phyloP scores from a whole-genome alignment of 2,329 filamentous ascomycete species.

The Alternaria conjuncta region DNA sequence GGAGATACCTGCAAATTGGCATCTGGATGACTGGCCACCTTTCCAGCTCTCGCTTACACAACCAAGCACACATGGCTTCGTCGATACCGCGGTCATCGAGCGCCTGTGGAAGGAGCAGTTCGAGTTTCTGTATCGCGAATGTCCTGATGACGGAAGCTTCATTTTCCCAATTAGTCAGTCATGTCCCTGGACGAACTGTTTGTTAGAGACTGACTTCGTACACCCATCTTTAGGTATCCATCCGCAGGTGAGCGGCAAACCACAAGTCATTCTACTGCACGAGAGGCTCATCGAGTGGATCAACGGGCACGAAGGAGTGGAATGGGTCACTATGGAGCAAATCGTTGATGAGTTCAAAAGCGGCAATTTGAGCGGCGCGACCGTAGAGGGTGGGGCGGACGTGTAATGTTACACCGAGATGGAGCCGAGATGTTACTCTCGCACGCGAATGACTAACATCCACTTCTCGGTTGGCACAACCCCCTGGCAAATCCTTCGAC shows the following conservation, averaged over 20 bases:
- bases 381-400: conserved; percentile 42
- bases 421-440: neutral
- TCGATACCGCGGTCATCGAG: conserved; percentile 52
- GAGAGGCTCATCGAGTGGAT: conserved; percentile 56
- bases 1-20: conserved; percentile 57
- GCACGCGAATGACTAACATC: neutral
- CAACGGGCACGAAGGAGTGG: conserved; percentile 54
- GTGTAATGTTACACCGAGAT: conserved; percentile 7
- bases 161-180: conserved; percentile 52
- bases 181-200: neutral
- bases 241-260: conserved; percentile 57
- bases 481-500: neutral
- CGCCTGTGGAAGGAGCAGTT: conserved; percentile 57
- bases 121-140: conserved; percentile 53
- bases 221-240: conserved; percentile 41
- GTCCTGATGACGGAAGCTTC: conserved; percentile 50
- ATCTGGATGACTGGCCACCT: conserved; percentile 59
- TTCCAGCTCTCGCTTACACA: conserved; percentile 53
- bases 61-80: conserved; percentile 60
- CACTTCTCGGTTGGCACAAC: neutral
- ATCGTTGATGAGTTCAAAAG: conserved; percentile 49
- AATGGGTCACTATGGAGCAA: conserved; percentile 49
- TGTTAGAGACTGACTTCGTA: neutral
- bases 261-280: conserved; percentile 57
- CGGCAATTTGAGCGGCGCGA: conserved; percentile 42